Evolutionary conservation across 73 alveolate species (phyloP), one percentile per base, ranked within the genome.

Genomic region (Paramecium pentaurelia): DNA sequence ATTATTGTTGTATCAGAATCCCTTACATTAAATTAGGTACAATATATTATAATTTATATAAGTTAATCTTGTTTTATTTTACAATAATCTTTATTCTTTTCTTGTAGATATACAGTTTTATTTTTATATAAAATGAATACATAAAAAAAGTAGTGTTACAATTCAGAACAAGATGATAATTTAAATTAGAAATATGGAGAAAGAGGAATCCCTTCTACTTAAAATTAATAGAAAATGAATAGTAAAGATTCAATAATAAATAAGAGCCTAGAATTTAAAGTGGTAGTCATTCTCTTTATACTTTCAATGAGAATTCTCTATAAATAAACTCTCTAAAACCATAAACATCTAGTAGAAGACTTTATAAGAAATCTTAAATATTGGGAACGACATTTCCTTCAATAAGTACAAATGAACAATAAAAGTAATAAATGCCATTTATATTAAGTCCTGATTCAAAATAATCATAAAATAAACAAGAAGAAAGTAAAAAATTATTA

Each of bases 11-110:
- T 18, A 80, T 25, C 0, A 80, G 58, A 44, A 80, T 80, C 49
- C 91, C 91, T 80, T 80, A 51, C 91, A 80, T 80, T 75, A 37
- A 38, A 75, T 75, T 75, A 64, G 42, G 49, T 54, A 3, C 70
- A 54, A 34, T 28, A 64, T 64, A 64, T 64, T 28, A 28, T 64
- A 64, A 64, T 64, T 64, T 64, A 64, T 64, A 64, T 64, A 8
- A 1, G 70, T 54, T 54, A 54, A 54, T 54, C 70, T 18, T 18
- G 32, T 54, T 18, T 54, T 54, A 54, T 54, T 54, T 18, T 54
- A 34, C 25, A 54, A 54, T 54, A n/a, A 54, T 54, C 70, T 18
- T 54, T 54, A 0, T 14, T 40, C 6, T 54, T n/a, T n/a, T 4
- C 37, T 18, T 54, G 20, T 34, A 54, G 20, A n/a, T 18, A 54